Evolutionary conservation across 148 eudicot species (phyloP).

Genomic region (Polygonum aviculare): DNA sequence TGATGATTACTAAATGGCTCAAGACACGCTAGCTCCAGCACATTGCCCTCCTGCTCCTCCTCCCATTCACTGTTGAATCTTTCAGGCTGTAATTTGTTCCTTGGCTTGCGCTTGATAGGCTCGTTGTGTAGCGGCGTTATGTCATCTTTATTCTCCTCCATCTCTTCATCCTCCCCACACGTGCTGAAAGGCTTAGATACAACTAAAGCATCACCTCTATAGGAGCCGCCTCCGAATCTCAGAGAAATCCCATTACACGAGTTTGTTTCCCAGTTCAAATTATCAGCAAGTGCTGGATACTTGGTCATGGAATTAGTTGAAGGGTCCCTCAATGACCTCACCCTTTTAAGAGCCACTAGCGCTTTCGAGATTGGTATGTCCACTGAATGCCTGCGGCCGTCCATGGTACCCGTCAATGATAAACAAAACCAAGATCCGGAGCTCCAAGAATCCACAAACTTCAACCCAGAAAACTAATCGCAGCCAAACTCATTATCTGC

Average conservation of each 20-base stretch:
- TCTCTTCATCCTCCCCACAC: slow-evolving; percentile 35
- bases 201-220: slow-evolving; percentile 25
- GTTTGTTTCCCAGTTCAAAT: slow-evolving; percentile 76
- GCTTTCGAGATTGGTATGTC: slow-evolving; percentile 84
- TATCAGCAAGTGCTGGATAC: slow-evolving; percentile 47
- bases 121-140: slow-evolving; percentile 12
- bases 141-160: slow-evolving; percentile 18
- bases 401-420: slow-evolving; percentile 35
- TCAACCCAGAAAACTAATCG: neutral
- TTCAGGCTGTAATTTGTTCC: slow-evolving; percentile 2
- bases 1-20: slow-evolving; percentile 31
- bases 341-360: slow-evolving; percentile 79
- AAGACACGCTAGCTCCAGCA: slow-evolving; percentile 35
- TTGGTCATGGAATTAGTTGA: slow-evolving; percentile 80
- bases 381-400: slow-evolving; percentile 84
- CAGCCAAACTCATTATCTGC: slow-evolving; percentile 1
- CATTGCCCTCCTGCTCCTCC: slow-evolving; percentile 35
- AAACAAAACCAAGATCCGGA: neutral
- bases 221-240: slow-evolving; percentile 40
- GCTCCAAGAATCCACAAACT: neutral
- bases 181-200: slow-evolving; percentile 26
- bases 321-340: slow-evolving; percentile 93
- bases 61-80: slow-evolving; percentile 22
- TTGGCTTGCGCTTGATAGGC: slow-evolving; percentile 11
- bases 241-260: slow-evolving; percentile 64